These are phyloP conservation scores for Pterocarpus macrocarpus DNA, from an alignment of 306 rosid species.

Conservation along the genomic window DNA sequence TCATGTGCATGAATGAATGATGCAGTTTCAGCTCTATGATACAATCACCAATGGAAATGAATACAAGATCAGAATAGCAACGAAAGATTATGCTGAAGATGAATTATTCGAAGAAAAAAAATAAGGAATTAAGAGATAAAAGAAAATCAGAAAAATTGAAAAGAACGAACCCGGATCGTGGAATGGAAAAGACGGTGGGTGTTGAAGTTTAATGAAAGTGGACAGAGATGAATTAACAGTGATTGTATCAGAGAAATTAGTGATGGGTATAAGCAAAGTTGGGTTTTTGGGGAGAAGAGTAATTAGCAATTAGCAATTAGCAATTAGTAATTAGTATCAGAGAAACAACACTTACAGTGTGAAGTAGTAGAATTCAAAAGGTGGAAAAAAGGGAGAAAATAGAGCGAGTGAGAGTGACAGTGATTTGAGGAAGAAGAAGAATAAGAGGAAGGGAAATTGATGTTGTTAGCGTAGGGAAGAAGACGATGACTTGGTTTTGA, in stretches of 20 bases:
- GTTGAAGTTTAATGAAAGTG: constrained; percentile 35
- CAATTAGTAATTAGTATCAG: background rate
- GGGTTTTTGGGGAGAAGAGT: constrained; percentile 22
- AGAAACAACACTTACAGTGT: constrained; percentile 11
- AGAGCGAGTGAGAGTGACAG: background rate
- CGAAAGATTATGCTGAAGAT: constrained; percentile 23
- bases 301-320: background rate
- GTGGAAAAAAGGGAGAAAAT: background rate
- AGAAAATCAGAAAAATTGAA: background rate
- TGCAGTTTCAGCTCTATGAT: constrained; percentile 17
- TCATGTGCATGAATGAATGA: constrained; percentile 38
- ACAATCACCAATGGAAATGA: constrained; percentile 5
- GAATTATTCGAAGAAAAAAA: background rate
- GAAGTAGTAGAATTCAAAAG: background rate
- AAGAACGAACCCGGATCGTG: constrained; percentile 36
- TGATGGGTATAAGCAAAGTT: constrained; percentile 12
- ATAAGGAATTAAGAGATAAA: background rate
- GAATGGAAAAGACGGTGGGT: constrained; percentile 1
- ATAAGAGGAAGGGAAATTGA: no score
- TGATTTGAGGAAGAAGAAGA: constrained; percentile 24
- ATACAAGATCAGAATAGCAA: constrained; percentile 17
- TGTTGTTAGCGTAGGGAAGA: constrained; percentile 11
- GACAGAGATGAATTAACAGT: background rate
- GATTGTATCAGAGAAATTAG: background rate
- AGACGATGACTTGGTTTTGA: constrained; percentile 15